Conservation (phyloP, 1,139 yeast genomes). For the Diutina siamensis region DNA sequence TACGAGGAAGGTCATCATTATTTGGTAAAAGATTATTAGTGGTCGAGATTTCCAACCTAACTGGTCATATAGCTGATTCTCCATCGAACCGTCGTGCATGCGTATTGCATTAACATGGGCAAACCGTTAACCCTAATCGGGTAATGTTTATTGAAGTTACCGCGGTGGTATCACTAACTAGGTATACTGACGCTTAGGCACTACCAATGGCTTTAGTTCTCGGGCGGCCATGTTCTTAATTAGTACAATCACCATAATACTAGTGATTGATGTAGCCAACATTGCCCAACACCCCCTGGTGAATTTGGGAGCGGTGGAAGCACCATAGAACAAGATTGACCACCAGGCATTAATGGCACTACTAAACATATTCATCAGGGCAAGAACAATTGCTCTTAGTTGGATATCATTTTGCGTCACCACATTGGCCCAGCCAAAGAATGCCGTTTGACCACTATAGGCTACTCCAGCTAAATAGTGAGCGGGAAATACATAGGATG, state of each 20-base stretch:
- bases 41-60: too few species aligned
- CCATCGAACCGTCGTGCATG: too few species aligned
- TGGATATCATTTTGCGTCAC: conserved; percentile 42
- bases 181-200: too few species aligned
- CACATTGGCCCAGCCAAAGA: conserved; percentile 51
- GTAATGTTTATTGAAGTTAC: neutral
- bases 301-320: conserved; percentile 39
- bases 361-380: conserved; percentile 54
- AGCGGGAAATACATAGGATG: conserved; percentile 34
- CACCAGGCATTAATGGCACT: conserved; percentile 58
- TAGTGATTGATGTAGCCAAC: conserved; percentile 32
- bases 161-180: neutral
- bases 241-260: conserved; percentile 18
- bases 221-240: conserved; percentile 10
- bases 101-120: too few species aligned
- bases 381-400: conserved; percentile 46
- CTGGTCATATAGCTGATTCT: too few species aligned
- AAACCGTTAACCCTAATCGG: neutral
- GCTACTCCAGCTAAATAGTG: conserved; percentile 43
- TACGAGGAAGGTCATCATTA: too few species aligned
- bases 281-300: conserved; percentile 45
- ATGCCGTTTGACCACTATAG: conserved; percentile 46
- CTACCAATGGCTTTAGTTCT: too few species aligned
- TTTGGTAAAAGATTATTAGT: too few species aligned
- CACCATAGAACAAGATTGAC: conserved; percentile 41